Base-by-base conservation (phyloP, 2,329 filamentous ascomycete genomes). In the Microsporum ferrugineum region DNA sequence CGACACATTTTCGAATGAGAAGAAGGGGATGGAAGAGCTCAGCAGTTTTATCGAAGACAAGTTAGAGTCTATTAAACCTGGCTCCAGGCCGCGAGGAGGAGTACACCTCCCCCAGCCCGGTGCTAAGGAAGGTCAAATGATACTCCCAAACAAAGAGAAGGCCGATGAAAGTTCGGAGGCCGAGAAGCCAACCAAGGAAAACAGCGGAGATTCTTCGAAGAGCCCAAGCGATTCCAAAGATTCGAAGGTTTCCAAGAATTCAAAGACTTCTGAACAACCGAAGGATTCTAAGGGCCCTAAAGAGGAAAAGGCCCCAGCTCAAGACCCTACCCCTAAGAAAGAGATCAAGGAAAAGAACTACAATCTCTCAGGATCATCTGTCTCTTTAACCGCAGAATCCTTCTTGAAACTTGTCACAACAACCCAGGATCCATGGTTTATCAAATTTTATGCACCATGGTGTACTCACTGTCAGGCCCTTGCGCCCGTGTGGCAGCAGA, bases 381-480 rank as follows among this genome's bases (percentile, higher is more conserved):
- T 90, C 38, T 76, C 85, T 5, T 80, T 99, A 59, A 91, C 85
- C 1, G 86, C 88, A 0, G 91, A 96, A 71, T 89, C 80, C 65
- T 99, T 99, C 77, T 87, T 95, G 71, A 85, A 83, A 62, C 79
- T 87, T 41, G 91, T 99, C 55, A 95, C 90, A 2, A 88, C 86
- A 72, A 91, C 90, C 0, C 84, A 88, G 65, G 91, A 97, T 65
- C 87, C 91, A 4, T 99, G 94, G 94, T 96, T 99, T 71, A 85
- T 99, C 80, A 99, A 99, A 75, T 97, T 99, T 73, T 97, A 96
- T 72, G 91, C 90, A 17, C 95, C 94, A 4, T 97, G 92, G 94
- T 99, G 94, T 73, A 85, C 86, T 67, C 94, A 99, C 75, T 99
- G 95, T 75, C 89, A 96, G 76, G 89, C 89, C 41, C 85, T 99